Conservation (phyloP, 768 basidiomycete species). For the Hypholoma fasciculare region DNA sequence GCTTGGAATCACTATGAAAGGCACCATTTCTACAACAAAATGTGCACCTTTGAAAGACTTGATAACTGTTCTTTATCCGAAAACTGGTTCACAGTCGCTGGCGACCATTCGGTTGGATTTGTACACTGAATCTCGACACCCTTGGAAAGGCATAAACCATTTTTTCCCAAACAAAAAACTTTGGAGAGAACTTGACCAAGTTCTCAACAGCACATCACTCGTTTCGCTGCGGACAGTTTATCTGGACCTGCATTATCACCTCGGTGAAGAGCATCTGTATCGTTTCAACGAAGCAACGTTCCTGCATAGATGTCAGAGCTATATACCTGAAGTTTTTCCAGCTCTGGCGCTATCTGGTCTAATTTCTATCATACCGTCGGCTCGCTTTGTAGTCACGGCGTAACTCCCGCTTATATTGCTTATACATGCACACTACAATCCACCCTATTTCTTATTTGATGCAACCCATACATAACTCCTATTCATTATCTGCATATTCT, state of each 20-base stretch:
- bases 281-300: background rate
- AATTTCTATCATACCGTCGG: background rate
- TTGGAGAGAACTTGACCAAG: background rate
- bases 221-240: background rate
- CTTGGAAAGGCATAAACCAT: background rate
- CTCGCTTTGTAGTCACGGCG: background rate
- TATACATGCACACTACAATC: background rate
- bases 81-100: background rate
- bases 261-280: background rate
- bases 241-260: background rate
- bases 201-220: background rate
- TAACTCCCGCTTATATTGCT: background rate
- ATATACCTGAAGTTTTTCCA: background rate
- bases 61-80: background rate
- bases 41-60: background rate
- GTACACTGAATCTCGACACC: background rate
- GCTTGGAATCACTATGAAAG: background rate
- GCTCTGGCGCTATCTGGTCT: background rate
- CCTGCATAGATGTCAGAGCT: background rate
- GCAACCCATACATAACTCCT: background rate
- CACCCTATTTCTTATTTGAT: background rate
- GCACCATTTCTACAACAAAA: background rate
- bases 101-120: background rate
- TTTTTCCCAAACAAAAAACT: background rate
- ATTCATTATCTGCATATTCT: background rate